Evolutionary conservation across 2,329 filamentous ascomycete species (phyloP), one percentile per base, ranked within the genome.

Genomic region (Blumeriella jaapii): DNA sequence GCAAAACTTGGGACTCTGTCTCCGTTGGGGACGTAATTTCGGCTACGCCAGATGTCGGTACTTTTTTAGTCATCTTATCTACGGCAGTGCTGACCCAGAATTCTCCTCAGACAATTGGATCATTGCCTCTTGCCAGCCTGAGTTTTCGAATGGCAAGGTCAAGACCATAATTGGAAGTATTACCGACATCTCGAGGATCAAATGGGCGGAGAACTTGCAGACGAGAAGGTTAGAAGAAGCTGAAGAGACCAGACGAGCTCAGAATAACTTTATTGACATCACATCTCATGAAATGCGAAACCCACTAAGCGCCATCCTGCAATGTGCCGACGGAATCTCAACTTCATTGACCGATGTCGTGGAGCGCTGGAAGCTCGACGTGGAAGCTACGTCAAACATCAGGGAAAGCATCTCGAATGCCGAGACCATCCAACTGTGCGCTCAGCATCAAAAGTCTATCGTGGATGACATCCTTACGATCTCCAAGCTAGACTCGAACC

Each of bases 111-210:
- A n/a, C n/a, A n/a, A n/a, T n/a, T n/a, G n/a, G n/a, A n/a, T 86
- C 18, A 79, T 86, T 65, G 82, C 72, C 36, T 80, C 79, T 0
- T 85, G 80, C 46, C 81, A 80, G 0, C 81, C 87, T 48, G 78
- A 71, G 49, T 68, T 78, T 41, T 60, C 64, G 1, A 61, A 71
- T 17, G 80, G 78, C 3, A 61, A 63, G 17, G 65, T 86, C 33
- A 83, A 83, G 59, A 74, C 77, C 42, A 78, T 86, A 2, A 86
- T 87, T 48, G 82, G 81, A 33, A 82, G 77, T 51, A 78, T 93
- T 33, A 89, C 83, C 0, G 83, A 93, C 51, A 93, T 93, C 45
- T 85, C 79, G 12, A 73, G 81, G 35, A 82, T 91, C 54, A 93
- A 93, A 55, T 79, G 78, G 66, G 25, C 84, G 1, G 84, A 93